Conservation (phyloP, 257 asterid genomes). For the Linderniella brevidens region DNA sequence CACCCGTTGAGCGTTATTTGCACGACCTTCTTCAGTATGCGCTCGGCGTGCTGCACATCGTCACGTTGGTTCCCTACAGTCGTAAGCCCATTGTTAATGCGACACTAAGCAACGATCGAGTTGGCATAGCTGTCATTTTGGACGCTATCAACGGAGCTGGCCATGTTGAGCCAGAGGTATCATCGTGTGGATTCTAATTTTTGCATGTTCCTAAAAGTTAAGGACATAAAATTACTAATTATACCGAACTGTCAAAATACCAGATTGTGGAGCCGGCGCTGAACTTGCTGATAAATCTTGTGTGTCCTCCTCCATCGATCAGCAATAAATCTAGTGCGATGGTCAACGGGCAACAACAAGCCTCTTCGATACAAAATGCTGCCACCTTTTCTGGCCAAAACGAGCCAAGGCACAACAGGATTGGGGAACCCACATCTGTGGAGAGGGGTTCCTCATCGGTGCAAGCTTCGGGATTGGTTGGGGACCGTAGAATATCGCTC, state of each 20-base stretch:
- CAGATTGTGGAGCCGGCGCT: conserved; percentile 94
- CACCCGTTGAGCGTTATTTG: conserved; percentile 94
- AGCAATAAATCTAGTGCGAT: conserved; percentile 66
- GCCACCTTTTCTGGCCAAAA: conserved; percentile 26
- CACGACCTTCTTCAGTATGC: conserved; percentile 94
- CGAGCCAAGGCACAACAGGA: conserved; percentile 47
- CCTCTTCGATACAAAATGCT: conserved; percentile 32
- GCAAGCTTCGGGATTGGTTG: conserved; percentile 74
- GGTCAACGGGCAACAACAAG: conserved; percentile 65
- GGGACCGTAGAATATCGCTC: conserved; percentile 87
- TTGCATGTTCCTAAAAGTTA: neutral
- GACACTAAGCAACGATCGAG: conserved; percentile 82
- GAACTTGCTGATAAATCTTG: conserved; percentile 76
- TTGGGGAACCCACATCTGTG: conserved; percentile 47
- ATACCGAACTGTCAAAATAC: conserved; percentile 10
- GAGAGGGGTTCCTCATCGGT: conserved; percentile 39
- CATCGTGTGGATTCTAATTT: neutral
- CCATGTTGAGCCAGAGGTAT: conserved; percentile 93
- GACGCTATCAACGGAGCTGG: conserved; percentile 96
- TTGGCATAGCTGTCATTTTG: conserved; percentile 88
- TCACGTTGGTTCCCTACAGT: conserved; percentile 73
- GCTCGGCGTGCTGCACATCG: conserved; percentile 76
- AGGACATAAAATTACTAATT: too few species aligned
- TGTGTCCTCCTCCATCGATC: conserved; percentile 98
- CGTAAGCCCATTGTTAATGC: conserved; percentile 76